These are phyloP conservation scores for Backusella mclennaniae DNA, from an alignment of 192 early-diverging fungal genomes.

Conservation along the genomic window DNA sequence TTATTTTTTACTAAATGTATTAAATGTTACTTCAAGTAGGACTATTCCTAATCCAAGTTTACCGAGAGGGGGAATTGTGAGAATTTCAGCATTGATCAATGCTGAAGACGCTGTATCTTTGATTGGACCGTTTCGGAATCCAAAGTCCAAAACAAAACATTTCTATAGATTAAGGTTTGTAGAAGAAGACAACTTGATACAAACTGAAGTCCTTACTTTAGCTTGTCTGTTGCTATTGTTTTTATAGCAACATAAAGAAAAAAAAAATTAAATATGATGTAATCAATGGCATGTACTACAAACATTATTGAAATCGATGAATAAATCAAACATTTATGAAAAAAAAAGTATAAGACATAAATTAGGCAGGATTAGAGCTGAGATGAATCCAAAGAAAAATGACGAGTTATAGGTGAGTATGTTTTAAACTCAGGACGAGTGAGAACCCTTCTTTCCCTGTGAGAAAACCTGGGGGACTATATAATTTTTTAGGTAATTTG, in stretches of 20 bases:
- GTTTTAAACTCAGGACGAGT: conserved; percentile 1
- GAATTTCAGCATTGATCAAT: not conserved
- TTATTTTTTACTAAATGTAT: not conserved
- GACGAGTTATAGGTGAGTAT: not conserved
- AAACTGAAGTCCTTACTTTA: not conserved
- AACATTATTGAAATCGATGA: not conserved
- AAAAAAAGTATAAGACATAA: not conserved
- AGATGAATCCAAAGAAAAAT: not conserved
- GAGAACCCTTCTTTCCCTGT: not conserved
- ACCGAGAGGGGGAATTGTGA: not conserved
- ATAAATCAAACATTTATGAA: not conserved
- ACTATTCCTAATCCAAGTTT: not conserved
- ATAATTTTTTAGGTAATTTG: conserved; percentile 7
- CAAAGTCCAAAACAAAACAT: not conserved
- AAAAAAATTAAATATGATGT: not conserved
- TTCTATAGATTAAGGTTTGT: not conserved
- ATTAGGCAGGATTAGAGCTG: not conserved
- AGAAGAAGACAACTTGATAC: not conserved
- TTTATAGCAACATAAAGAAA: not conserved
- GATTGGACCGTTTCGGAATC: not conserved
- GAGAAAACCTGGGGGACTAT: conserved; percentile 3
- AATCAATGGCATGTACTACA: not conserved
- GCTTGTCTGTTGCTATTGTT: not conserved
- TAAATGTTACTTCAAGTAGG: not conserved
- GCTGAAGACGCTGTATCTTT: not conserved